Base-by-base conservation (phyloP, 345 rosid species). In the Eucalyptus marginata region DNA sequence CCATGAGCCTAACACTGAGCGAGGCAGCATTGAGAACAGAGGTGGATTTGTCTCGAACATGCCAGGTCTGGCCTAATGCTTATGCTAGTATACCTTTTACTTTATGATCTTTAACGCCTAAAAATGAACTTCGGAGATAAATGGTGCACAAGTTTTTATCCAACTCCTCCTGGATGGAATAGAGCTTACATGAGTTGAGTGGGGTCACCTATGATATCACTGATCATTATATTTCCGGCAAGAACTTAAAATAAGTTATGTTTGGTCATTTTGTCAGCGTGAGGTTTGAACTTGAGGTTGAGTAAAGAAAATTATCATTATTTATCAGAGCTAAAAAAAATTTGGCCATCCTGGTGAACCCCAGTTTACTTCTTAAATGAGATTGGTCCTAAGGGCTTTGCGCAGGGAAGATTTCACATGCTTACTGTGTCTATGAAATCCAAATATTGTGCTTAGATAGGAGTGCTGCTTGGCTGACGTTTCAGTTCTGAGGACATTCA, bases 1-100 rank as follows among this genome's bases (percentile, higher is more conserved):
- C 90, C 97, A 95, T 87, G 97, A 95, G 89, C 97, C 97, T 7
- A 94, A 94, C 90, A 94, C 94, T 36, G 96, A 95, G 91, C 90
- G 97, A 54, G 92, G 89, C 49, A 94, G 94, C 91, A 95, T 94
- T 5, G 96, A 95, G 90, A 89, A 91, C 88, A 92, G 68, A 93
- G 96, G 97, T 27, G 96, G 97, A 86, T 95, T 95, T 89, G 97
- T 94, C 86, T 94, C 97, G 7, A 95, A 95, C 90, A 93, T 95
- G 97, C 97, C 97, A 92, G 96, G 97, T 95, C 79, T 89, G 89
- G 27, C 87, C 59, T 86, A 31, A 86, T 51, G 47, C 4, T 20
- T 36, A 59, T 16, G 29, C n/a, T 86, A 76, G 84, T 40, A 40
- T 54, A 18, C 68, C 49, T 46, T 86, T 54, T 86, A 10, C 31